Conservation (phyloP, 2,329 filamentous ascomycete genomes). For the Xylariaceae sp. region DNA sequence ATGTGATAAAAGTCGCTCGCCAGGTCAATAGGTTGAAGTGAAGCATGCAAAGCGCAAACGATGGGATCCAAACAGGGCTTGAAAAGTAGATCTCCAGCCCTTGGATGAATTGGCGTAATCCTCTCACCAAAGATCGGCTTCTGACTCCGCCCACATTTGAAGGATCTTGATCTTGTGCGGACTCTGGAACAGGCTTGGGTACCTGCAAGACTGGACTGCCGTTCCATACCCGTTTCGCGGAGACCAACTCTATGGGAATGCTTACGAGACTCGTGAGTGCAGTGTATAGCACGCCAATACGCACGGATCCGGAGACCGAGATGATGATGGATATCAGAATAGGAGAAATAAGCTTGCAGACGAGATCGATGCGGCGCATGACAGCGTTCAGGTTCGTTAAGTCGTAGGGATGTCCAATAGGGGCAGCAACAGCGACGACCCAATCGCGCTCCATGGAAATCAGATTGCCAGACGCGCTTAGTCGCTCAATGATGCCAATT, state of each 20-base stretch:
- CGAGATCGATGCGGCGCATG: slow-evolving; percentile 53
- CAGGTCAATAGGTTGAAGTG: slow-evolving; percentile 53
- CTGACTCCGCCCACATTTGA: not conserved
- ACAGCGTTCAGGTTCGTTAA: slow-evolving; percentile 44
- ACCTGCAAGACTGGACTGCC: slow-evolving; percentile 29
- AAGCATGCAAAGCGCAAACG: slow-evolving; percentile 44
- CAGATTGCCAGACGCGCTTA: slow-evolving; percentile 39
- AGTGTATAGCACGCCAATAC: slow-evolving; percentile 42
- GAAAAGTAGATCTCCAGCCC: slow-evolving; percentile 36
- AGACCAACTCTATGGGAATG: slow-evolving; percentile 37
- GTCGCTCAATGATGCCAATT: slow-evolving; percentile 38
- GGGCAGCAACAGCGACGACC: slow-evolving; percentile 36
- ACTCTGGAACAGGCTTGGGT: slow-evolving; percentile 26
- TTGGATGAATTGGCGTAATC: slow-evolving; percentile 24
- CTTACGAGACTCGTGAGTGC: slow-evolving; percentile 40
- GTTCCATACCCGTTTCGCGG: slow-evolving; percentile 38
- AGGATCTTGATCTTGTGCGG: not conserved
- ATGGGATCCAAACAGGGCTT: slow-evolving; percentile 40
- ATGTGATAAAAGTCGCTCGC: slow-evolving; percentile 50
- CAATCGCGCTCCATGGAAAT: slow-evolving; percentile 46
- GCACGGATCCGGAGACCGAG: slow-evolving; percentile 39
- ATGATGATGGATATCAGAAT: slow-evolving; percentile 45
- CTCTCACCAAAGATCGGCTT: slow-evolving; percentile 13
- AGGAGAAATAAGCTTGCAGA: slow-evolving; percentile 52
- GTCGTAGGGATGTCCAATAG: slow-evolving; percentile 32